Base-by-base conservation (phyloP, 139 green algal species). In the Asterochloris sp. region DNA sequence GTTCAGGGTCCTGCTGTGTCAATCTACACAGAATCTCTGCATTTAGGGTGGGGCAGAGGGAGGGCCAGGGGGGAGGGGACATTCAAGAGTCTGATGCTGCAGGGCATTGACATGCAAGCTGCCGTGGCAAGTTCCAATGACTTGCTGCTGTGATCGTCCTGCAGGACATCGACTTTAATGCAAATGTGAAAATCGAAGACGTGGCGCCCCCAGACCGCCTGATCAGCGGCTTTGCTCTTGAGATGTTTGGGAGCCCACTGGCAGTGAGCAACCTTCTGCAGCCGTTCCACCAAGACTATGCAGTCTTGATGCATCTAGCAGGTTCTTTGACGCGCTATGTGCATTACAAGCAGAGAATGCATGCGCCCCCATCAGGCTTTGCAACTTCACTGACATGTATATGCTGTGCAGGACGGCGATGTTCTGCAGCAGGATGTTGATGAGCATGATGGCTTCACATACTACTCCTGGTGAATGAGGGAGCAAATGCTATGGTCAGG, bases 201-300 rank as follows among this genome's bases (percentile, higher is more conserved):
- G 76, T 98, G 60, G 93, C 89, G 13, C 27, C 78, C 0, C 94
- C 95, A 0, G 87, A 95, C 15, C 90, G 89, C 27, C 86, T 98
- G 66, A 97, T 98, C 67, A 85, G 87, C 75, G 95, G 95, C 38
- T 98, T 98, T 89, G 93, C 87, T 0, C 95, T 95, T 0, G 95
- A 98, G 88, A 87, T 98, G 38, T 96, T 91, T 86, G 93, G 95
- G 17, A 27, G 62, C 23, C 92, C 95, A 1, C 73, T 98, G 21
- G 67, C 26, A 54, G 82, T 85, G 67, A 12, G 66, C 16, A 16
- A 27, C 11, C 24, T 47, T 17, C 29, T 23, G 11, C n/a, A n/a
- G 27, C 6, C 69, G 16, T 78, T 6, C 16, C 24, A 79, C 12
- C 19, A 38, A 62, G 60, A 23, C 19, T 10, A 28, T 68, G n/a